Percentiles rank a stretch among this genome's conserved stretches.
Conservation (phyloP, 2,329 filamentous ascomycete species). For the Aspergillus ustus region DNA sequence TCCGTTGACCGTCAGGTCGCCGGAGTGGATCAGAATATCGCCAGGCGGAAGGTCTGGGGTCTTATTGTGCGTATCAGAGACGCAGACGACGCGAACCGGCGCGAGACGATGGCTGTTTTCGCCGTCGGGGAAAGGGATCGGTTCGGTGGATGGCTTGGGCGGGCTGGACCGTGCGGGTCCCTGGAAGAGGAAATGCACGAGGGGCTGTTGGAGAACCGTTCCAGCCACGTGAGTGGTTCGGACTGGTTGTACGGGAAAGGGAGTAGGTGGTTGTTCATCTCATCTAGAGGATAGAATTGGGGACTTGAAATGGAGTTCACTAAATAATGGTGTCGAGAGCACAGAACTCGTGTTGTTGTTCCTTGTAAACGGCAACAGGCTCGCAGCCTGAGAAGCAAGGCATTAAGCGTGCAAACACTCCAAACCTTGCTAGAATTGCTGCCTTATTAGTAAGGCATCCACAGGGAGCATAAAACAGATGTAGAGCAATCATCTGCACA, state of each 20-base stretch:
- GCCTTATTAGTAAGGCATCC: no score
- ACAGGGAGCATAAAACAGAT: no score
- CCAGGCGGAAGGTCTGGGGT: conserved; percentile 33
- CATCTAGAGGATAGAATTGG: background rate
- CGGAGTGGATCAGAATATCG: conserved; percentile 49
- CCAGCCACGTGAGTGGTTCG: background rate
- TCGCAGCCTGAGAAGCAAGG: no score
- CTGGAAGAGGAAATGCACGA: background rate
- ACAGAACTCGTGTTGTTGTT: background rate
- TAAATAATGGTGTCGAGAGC: background rate
- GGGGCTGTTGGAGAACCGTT: background rate
- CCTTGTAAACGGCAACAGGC: no score
- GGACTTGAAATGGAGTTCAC: background rate
- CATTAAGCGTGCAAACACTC: no score
- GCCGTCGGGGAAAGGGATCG: background rate
- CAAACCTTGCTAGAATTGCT: no score
- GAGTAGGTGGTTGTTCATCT: background rate
- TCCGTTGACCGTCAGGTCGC: conserved; percentile 62
- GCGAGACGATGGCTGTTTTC: background rate
- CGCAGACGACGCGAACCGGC: conserved; percentile 14
- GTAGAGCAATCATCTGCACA: no score
- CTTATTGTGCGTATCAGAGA: conserved; percentile 38
- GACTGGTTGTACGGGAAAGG: background rate
- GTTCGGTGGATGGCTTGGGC: background rate
- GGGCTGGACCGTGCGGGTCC: background rate